Evolutionary conservation across 2,329 filamentous ascomycete genomes (phyloP).

Genomic region (Parastagonospora avenae): DNA sequence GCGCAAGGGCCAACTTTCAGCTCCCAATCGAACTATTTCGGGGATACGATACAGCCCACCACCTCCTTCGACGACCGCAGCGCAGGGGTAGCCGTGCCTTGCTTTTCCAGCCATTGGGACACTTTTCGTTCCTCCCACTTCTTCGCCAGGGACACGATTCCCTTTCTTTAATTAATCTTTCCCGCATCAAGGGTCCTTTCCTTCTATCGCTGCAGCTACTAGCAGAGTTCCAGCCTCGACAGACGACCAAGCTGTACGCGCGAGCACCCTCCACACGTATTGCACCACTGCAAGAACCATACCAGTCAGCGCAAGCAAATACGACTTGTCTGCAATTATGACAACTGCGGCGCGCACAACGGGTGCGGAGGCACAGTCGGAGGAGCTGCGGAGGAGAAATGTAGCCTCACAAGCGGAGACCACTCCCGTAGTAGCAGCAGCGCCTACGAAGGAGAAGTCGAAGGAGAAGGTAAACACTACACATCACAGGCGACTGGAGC

Average conservation of each 20-base stretch:
- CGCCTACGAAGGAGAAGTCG: conserved; percentile 51
- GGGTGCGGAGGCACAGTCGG: conserved; percentile 49
- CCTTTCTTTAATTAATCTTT: conserved; percentile 14
- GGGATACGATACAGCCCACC: not conserved
- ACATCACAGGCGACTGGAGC: not conserved
- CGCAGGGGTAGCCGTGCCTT: conserved; percentile 9
- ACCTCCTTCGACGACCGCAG: conserved; percentile 4
- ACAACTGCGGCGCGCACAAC: conserved; percentile 41
- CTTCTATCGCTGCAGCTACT: not conserved
- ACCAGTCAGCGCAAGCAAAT: not conserved
- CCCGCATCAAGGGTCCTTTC: not conserved
- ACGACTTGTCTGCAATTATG: conserved; percentile 25
- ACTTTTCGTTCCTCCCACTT: conserved; percentile 10
- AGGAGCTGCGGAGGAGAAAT: conserved; percentile 54
- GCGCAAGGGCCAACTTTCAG: not conserved
- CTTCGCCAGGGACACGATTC: conserved; percentile 15
- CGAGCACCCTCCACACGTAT: conserved; percentile 13
- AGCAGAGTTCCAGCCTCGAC: conserved; percentile 1
- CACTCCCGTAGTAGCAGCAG: conserved; percentile 34
- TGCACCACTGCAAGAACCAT: conserved; percentile 4
- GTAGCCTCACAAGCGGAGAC: conserved; percentile 37
- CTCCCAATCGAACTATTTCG: conserved; percentile 1
- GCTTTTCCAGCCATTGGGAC: conserved; percentile 1
- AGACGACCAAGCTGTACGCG: conserved; percentile 10
- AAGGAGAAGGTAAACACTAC: conserved; percentile 52